A percentile compares a stretch with the other conserved stretches of the same genome.
Evolutionary conservation across 208 protist genomes (phyloP).

Genomic region (Trypanosoma melophagium): DNA sequence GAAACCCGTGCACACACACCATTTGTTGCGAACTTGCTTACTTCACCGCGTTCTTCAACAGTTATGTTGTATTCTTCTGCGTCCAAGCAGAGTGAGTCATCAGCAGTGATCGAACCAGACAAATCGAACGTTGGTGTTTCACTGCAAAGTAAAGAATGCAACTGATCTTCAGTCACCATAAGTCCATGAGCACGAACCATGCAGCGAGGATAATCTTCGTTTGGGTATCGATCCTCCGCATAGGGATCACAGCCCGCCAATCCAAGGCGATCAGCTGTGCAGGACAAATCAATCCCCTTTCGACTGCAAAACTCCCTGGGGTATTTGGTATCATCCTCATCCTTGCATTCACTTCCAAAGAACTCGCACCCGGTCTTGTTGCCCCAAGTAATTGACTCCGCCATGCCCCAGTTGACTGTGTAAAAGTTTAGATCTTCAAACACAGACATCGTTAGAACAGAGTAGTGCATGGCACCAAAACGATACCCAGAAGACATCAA

Average conservation of each 20-base stretch:
- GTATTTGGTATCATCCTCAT: conserved; percentile 7
- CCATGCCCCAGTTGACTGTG: conserved; percentile 25
- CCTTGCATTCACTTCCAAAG: conserved; percentile 19
- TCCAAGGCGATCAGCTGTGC: no score
- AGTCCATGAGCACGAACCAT: no score
- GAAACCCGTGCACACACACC: not conserved
- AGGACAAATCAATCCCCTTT: no score
- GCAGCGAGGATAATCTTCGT: no score
- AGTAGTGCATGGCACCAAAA: conserved; percentile 11
- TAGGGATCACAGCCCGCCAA: no score
- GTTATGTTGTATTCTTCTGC: not conserved
- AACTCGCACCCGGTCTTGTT: conserved; percentile 22
- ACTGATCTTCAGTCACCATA: no score
- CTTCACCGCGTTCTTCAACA: not conserved
- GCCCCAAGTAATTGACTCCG: conserved; percentile 31
- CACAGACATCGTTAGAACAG: conserved; percentile 23
- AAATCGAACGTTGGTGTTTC: no score
- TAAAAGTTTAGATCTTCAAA: conserved; percentile 32
- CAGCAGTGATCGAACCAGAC: no score
- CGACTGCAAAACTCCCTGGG: conserved; percentile 29
- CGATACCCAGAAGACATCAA: conserved; percentile 14
- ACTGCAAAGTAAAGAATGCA: no score
- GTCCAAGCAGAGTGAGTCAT: not conserved
- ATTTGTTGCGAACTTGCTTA: not conserved
- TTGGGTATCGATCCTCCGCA: no score